Evolutionary conservation across 2,329 filamentous ascomycete species (phyloP), one percentile per base, ranked within the genome.

Genomic region (Cordyceps farinosa): DNA sequence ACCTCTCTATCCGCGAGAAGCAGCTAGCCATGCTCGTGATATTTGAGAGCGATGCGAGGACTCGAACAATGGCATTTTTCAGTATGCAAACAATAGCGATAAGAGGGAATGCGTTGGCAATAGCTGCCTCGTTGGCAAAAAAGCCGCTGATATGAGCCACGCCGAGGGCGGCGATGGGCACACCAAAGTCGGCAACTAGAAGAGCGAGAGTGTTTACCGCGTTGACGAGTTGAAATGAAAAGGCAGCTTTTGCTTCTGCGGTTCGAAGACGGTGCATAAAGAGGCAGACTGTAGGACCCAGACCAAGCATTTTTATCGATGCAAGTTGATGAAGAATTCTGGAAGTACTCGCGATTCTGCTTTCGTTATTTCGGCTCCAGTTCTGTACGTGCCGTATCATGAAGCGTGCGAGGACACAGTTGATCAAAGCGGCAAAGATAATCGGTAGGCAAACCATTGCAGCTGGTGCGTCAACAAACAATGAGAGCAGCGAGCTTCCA

Each of bases 271-370:
- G 15, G 1, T 59, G 44, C 30, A 59, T 5, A 6, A 42, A 50
- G 2, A 11, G 15, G 17, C 17, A n/a, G 2, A 47, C 6, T 1
- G 48, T 53, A 13, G 45, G 30, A 5, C 48, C 59, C 3, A 61
- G 36, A 3, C 59, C 59, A 6, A 61, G 11, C 59, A 61, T 53
- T 55, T 61, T 61, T 11, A 61, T 61, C 7, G 15, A 29, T 9
- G 34, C 36, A 4, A 61, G 48, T 13, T 61, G 59, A 5, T 15
- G 29, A 11, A 61, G 7, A 1, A 29, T 36, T 38, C 40, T 38
- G 11, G 50, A 47, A 4, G 51, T 55, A 4, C 38, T 34, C 1
- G 59, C 27, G n/a, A 54, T 29, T 38, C 59, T 34, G 10, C 3
- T 13, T 10, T 54, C 9, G 15, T 40, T 15, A 29, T 48, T 7